A percentile compares a stretch with the other conserved stretches of the same genome.
phyloP scores from a whole-genome alignment of 2,329 filamentous ascomycete species.

The Pestalotiopsis sp. region DNA sequence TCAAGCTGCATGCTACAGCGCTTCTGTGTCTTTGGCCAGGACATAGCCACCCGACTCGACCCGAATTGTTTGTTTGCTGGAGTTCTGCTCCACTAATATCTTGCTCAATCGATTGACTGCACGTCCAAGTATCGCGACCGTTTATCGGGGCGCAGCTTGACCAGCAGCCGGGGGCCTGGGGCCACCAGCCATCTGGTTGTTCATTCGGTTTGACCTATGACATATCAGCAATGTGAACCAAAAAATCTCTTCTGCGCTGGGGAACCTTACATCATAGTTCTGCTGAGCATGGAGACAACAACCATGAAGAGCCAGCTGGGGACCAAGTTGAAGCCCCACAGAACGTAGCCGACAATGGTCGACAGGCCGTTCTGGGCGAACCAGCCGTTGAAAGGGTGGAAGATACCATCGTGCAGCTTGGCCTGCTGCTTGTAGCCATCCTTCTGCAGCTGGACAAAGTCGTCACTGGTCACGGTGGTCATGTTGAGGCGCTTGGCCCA shows the following conservation, averaged over 20 bases:
- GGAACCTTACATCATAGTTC: slow-evolving; percentile 72
- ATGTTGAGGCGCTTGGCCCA: slow-evolving; percentile 69
- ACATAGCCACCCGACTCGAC: background rate
- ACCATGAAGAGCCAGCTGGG: slow-evolving; percentile 82
- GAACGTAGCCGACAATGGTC: slow-evolving; percentile 65
- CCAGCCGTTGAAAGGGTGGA: slow-evolving; percentile 75
- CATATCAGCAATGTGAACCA: slow-evolving; percentile 7
- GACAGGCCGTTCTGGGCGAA: slow-evolving; percentile 64
- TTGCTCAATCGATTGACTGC: background rate
- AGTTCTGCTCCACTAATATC: background rate
- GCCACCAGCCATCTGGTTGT: slow-evolving; percentile 25
- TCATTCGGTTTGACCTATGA: slow-evolving; percentile 17
- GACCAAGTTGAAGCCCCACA: slow-evolving; percentile 68
- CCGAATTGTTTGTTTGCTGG: background rate
- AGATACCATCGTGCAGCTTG: slow-evolving; percentile 59
- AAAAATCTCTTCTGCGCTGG: background rate
- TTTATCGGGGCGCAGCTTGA: slow-evolving; percentile 27
- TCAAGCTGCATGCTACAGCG: background rate
- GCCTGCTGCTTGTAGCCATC: slow-evolving; percentile 45
- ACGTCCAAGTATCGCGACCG: background rate
- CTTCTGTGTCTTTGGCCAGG: background rate
- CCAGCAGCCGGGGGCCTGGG: slow-evolving; percentile 27
- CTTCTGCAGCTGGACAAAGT: slow-evolving; percentile 63
- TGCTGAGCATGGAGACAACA: slow-evolving; percentile 70
- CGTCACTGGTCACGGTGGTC: slow-evolving; percentile 66